phyloP scores from a whole-genome alignment of 345 rosid genomes.

The Gossypium ekmanianum region DNA sequence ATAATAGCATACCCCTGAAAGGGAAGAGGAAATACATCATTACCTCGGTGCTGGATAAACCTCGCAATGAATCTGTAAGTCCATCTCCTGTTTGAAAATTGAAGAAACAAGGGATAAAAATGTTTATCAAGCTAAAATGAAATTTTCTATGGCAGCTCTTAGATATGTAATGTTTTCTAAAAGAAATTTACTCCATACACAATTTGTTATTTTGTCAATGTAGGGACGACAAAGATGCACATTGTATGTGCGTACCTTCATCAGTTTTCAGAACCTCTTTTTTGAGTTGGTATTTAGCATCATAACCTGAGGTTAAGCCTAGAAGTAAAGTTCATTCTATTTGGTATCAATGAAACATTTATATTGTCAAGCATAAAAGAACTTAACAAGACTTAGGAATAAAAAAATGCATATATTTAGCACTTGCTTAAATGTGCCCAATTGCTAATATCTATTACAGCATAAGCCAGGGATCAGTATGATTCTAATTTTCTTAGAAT shows the following conservation, averaged over 20 bases:
- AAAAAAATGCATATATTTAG: background rate
- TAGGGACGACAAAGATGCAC: background rate
- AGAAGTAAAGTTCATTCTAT: background rate
- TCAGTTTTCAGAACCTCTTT: background rate
- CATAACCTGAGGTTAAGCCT: background rate
- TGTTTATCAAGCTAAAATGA: background rate
- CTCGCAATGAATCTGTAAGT: conserved; percentile 71
- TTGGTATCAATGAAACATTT: background rate
- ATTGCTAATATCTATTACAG: background rate
- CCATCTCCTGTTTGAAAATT: conserved; percentile 68
- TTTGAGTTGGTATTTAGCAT: background rate
- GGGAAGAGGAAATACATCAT: conserved; percentile 7
- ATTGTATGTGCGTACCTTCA: background rate
- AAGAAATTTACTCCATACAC: background rate
- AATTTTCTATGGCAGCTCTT: background rate
- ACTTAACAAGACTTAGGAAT: background rate
- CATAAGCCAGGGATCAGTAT: background rate
- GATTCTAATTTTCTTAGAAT: background rate
- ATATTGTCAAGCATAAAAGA: background rate
- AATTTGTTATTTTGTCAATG: background rate
- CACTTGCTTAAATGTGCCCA: background rate
- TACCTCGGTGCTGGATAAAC: conserved; percentile 81
- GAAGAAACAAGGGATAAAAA: conserved; percentile 5
- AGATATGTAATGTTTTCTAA: background rate
- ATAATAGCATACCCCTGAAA: background rate